Base-by-base conservation (phyloP, 164 flowering plant species). In the Vitis labrusca region DNA sequence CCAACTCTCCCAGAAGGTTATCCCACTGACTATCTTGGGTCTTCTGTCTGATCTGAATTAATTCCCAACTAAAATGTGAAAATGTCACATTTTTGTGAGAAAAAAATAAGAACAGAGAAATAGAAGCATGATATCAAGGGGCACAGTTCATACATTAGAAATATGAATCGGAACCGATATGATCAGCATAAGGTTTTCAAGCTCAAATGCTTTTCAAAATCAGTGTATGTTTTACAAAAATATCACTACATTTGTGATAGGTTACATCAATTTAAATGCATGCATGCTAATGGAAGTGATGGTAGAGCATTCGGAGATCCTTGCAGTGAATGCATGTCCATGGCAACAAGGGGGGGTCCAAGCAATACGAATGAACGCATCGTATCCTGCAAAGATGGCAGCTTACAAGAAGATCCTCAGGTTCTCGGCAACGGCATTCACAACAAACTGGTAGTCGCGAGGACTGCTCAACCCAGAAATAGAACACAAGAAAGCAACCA, bases 251-350 rank as follows among this genome's bases (percentile, higher is more conserved):
- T 67, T 17, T 9, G 12, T 2, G 51, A 54, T 37, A 57, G 59
- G 54, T 13, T 10, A 68, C 49, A 13, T 49, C 3, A 30, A 16
- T 48, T 47, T 47, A n/a, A 27, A 37, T 1, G 8, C 49, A 23
- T 64, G 64, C 30, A 5, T 12, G 50, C 66, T 61, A 78, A 23
- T 48, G 60, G 14, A 4, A 23, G 19, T 14, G 73, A 48, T 67
- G 64, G 71, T 80, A 83, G 56, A 83, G 75, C 74, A 53, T 79
- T 52, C 79, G 84, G n/a, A 80, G 86, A 68, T 85, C 97, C 75
- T 72, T 86, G 86, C 99, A 95, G 66, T 74, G 79, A 17, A 55
- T 64, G 73, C 99, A 95, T 23, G 88, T 80, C 99, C 98, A 95
- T 15, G 98, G 97, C 29, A 78, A 67, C 72, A 86, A 50, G 29